A percentile compares a stretch with the other conserved stretches of the same genome.
Evolutionary conservation across 352 stramenopile genomes (phyloP).

Genomic region (Plasmopara viticola): DNA sequence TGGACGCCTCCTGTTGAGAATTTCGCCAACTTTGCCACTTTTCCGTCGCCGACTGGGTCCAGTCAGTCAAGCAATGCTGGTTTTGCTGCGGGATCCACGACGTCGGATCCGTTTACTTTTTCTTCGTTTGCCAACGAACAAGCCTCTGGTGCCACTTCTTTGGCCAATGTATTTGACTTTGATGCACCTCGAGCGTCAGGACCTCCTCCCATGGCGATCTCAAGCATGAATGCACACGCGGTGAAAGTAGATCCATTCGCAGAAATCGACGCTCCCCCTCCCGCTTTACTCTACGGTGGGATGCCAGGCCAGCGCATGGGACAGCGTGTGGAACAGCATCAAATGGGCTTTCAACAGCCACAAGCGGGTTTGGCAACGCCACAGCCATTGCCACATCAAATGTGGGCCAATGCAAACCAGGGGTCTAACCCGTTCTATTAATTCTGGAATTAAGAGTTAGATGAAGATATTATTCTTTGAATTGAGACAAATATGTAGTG

Average conservation of each 20-base stretch:
- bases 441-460: slow-evolving; percentile 8
- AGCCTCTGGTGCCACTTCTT: slow-evolving; percentile 5
- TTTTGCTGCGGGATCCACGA: slow-evolving; percentile 9
- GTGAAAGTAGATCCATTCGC: slow-evolving; percentile 46
- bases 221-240: slow-evolving; percentile 14
- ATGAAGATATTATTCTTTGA: no score
- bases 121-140: slow-evolving; percentile 40
- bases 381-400: slow-evolving; percentile 36
- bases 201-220: slow-evolving; percentile 2
- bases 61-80: slow-evolving; percentile 13
- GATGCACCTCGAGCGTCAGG: slow-evolving; percentile 13
- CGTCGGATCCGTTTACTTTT: slow-evolving; percentile 36
- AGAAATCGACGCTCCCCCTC: slow-evolving; percentile 28
- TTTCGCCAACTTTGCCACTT: slow-evolving; percentile 66
- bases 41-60: slow-evolving; percentile 34
- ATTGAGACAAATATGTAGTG: no score
- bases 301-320: slow-evolving; percentile 21
- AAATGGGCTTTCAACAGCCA: slow-evolving; percentile 12
- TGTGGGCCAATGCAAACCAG: slow-evolving; percentile 24
- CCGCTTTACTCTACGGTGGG: slow-evolving; percentile 20
- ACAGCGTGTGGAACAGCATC: slow-evolving; percentile 14
- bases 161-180: slow-evolving; percentile 33
- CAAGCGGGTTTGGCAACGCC: slow-evolving; percentile 17
- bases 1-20: slow-evolving; percentile 21
- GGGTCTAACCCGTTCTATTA: slow-evolving; percentile 29